These are phyloP conservation scores for Marchantia paleacea DNA, from an alignment of 225 moss, liverwort and hornwort species.

Conservation along the genomic window DNA sequence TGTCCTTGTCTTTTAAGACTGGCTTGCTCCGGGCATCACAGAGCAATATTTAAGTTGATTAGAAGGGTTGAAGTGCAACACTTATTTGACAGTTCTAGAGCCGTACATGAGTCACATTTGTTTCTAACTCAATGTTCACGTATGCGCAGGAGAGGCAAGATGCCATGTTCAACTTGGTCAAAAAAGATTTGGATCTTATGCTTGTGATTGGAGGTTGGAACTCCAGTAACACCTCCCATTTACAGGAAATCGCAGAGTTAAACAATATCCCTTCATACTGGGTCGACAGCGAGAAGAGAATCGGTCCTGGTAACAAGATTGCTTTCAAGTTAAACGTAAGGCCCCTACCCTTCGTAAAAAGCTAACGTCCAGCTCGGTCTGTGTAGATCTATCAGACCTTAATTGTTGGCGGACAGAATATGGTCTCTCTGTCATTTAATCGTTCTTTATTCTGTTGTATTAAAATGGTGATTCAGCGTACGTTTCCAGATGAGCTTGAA, in stretches of 20 bases:
- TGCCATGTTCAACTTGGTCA: slow-evolving; percentile 85
- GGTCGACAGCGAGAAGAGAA: slow-evolving; percentile 81
- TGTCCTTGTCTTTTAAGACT: neutral
- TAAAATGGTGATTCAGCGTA: no score
- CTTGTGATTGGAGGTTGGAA: slow-evolving; percentile 98
- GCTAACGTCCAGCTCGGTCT: neutral
- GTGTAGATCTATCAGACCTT: neutral
- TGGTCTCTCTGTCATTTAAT: neutral
- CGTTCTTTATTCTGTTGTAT: neutral
- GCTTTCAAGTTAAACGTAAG: slow-evolving; percentile 80
- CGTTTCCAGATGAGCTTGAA: no score
- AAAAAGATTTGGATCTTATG: slow-evolving; percentile 75
- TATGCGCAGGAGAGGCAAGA: slow-evolving; percentile 82
- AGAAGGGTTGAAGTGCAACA: neutral
- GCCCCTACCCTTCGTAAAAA: neutral
- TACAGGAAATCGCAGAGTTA: slow-evolving; percentile 94
- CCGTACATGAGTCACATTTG: neutral
- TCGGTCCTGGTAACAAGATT: slow-evolving; percentile 82
- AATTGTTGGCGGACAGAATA: neutral
- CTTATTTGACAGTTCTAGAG: neutral
- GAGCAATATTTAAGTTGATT: neutral
- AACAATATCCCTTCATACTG: slow-evolving; percentile 87
- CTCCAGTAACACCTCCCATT: slow-evolving; percentile 88
- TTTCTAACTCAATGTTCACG: neutral
- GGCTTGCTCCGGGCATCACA: neutral